Base-by-base conservation (phyloP, 2,329 filamentous ascomycete genomes). In the Phyllachora maydis region DNA sequence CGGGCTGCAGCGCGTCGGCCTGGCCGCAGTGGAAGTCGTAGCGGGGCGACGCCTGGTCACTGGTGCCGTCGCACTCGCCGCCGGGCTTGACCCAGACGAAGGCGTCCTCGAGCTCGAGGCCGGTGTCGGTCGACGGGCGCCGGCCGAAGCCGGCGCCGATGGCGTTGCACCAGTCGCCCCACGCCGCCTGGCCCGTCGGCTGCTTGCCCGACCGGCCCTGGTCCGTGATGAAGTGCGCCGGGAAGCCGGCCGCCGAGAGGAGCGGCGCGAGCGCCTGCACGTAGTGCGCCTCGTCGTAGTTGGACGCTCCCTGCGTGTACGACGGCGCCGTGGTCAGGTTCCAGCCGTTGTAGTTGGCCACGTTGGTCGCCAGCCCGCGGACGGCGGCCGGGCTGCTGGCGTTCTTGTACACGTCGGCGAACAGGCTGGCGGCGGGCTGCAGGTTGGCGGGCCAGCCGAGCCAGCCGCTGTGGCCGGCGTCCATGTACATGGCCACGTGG, bases 71-170 rank as follows among this genome's bases (percentile, higher is more conserved):
- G 21, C 50, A 75, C 40, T 62, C 58, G 30, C 58, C 57, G 32
- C 70, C 70, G 4, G 70, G 70, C 56, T 75, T 76, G 34, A 74
- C 50, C 70, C 70, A 75, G 27, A 74, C 69, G 32, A 75, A 69
- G 19, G 69, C 66, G 40, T 76, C 71, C 16, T 60, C 51, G 11
- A 69, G 48, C 2, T 45, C 38, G 31, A 66, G 55, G 9, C 61
- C 64, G 6, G 69, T 75, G 38, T 63, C 50, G n/a, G 65, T 53
- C 4, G 60, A 61, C 2, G 68, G 67, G n/a, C 65, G 58, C n/a
- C 46, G 44, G 29, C 70, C 71, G 30, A 73, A 74, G 6, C 70
- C 69, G 24, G 67, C 64, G 16, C 58, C 61, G 16, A 50, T 56
- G 29, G 65, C 54, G 35, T 74, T 75, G 51, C 69, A 75, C 69